phyloP scores from a whole-genome alignment of 2,329 filamentous ascomycete species.

The Westerdykella aurantiaca region DNA sequence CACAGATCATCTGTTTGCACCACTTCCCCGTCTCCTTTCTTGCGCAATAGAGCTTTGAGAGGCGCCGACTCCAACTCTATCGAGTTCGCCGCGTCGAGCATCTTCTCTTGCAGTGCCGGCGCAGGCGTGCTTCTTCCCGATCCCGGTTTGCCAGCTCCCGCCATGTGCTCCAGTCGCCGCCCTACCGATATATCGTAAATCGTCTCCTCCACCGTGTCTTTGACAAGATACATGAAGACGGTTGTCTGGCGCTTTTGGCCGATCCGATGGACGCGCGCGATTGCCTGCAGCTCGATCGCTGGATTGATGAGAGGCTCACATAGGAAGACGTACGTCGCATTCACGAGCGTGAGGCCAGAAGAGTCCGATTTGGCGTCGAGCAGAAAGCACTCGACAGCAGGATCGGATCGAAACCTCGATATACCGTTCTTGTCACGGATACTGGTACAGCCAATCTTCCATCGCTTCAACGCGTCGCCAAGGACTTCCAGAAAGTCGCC shows the following conservation, averaged over 20 bases:
- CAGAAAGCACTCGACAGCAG: constrained; percentile 72
- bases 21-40: constrained; percentile 67
- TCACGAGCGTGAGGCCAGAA: constrained; percentile 83
- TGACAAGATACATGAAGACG: constrained; percentile 92
- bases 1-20: constrained; percentile 76
- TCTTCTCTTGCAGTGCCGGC: constrained; percentile 49
- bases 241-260: constrained; percentile 83
- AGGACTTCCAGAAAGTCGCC: constrained; percentile 73
- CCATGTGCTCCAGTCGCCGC: constrained; percentile 72
- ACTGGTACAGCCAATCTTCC: constrained; percentile 66
- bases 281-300: constrained; percentile 87
- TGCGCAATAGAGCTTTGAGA: constrained; percentile 65
- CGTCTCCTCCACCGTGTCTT: constrained; percentile 83
- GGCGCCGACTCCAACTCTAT: constrained; percentile 71
- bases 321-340: constrained; percentile 89
- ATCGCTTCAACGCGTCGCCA: constrained; percentile 60
- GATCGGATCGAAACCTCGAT: constrained; percentile 68
- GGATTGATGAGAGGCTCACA: constrained; percentile 93
- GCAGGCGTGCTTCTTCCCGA: constrained; percentile 19
- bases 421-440: constrained; percentile 67
- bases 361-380: constrained; percentile 85
- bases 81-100: constrained; percentile 77
- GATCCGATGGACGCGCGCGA: constrained; percentile 90
- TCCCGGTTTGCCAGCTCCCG: constrained; percentile 21
- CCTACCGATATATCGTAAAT: constrained; percentile 83